These are phyloP conservation scores for Carpinus fangiana DNA, from an alignment of 306 rosid genomes.

Conservation along the genomic window DNA sequence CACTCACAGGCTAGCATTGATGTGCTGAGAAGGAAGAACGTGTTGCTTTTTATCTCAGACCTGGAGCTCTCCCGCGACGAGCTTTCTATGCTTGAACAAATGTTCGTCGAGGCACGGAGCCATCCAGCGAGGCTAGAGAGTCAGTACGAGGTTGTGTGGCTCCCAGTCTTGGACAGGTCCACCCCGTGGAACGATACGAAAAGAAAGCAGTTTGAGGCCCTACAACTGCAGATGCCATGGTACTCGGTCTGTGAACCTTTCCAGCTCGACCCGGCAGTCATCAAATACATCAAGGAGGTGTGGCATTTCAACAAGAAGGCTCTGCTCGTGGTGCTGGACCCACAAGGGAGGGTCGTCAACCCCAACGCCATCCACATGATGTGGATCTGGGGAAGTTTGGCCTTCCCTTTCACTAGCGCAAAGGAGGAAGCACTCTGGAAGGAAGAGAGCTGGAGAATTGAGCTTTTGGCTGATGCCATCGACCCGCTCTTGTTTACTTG, in stretches of 20 bases:
- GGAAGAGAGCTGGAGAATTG: constrained; percentile 51
- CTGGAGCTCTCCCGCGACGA: constrained; percentile 33
- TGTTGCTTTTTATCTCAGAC: constrained; percentile 56
- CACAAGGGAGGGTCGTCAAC: constrained; percentile 52
- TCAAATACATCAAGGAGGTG: constrained; percentile 48
- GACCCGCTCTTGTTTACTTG: constrained; percentile 35
- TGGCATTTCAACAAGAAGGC: constrained; percentile 59
- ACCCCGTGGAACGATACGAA: constrained; percentile 21
- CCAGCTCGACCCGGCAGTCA: constrained; percentile 33
- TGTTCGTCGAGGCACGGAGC: constrained; percentile 43
- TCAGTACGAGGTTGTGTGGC: constrained; percentile 62
- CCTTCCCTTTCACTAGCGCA: constrained; percentile 52
- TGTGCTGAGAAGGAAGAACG: constrained; percentile 44
- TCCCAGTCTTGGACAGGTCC: constrained; percentile 44
- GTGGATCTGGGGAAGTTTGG: constrained; percentile 75
- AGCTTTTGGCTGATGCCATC: constrained; percentile 46
- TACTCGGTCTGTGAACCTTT: constrained; percentile 47
- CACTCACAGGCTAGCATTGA: constrained; percentile 49
- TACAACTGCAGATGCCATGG: constrained; percentile 50
- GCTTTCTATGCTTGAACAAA: constrained; percentile 38
- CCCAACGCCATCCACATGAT: constrained; percentile 65
- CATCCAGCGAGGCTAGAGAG: constrained; percentile 31
- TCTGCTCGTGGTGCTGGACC: constrained; percentile 56
- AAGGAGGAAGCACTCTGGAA: constrained; percentile 60
- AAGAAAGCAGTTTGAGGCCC: constrained; percentile 18